Evolutionary conservation across 2,329 filamentous ascomycete genomes (phyloP).

Genomic region (Cladosporium colombiae): DNA sequence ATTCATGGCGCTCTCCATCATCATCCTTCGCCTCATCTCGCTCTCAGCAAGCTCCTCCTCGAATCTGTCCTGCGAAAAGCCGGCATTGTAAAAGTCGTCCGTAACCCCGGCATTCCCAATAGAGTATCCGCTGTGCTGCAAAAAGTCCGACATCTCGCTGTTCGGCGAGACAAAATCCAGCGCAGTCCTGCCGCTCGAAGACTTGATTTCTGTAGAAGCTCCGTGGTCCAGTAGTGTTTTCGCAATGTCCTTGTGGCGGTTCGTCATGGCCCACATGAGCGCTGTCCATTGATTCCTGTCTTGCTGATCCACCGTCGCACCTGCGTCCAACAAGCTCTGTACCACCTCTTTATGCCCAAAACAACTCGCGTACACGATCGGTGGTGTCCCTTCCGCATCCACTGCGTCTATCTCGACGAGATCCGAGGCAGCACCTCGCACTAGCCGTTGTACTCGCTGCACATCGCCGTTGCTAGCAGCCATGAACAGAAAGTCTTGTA

Average conservation of each 20-base stretch:
- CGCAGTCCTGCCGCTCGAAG: slow-evolving; percentile 87
- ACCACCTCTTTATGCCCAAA: slow-evolving; percentile 95
- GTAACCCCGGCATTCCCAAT: slow-evolving; percentile 74
- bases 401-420: slow-evolving; percentile 83
- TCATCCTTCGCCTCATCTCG: slow-evolving; percentile 93
- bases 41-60: slow-evolving; percentile 98
- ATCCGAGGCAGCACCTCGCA: slow-evolving; percentile 70
- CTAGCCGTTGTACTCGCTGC: slow-evolving; percentile 72
- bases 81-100: slow-evolving; percentile 92
- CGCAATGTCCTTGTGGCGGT: slow-evolving; percentile 92
- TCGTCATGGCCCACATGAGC: slow-evolving; percentile 99
- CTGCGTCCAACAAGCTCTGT: slow-evolving; percentile 76
- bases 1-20: slow-evolving; percentile 98
- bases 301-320: slow-evolving; percentile 86
- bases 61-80: slow-evolving; percentile 88
- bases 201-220: slow-evolving; percentile 93
- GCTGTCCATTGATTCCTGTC: slow-evolving; percentile 97
- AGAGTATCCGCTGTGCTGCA: slow-evolving; percentile 90
- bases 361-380: slow-evolving; percentile 95
- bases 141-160: slow-evolving; percentile 93
- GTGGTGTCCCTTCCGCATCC: slow-evolving; percentile 94
- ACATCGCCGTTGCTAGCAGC: slow-evolving; percentile 95
- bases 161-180: slow-evolving; percentile 95
- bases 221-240: slow-evolving; percentile 90
- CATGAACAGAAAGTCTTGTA: slow-evolving; percentile 91